Base-by-base conservation (phyloP, 1,139 yeast genomes). In the Candida sp. region DNA sequence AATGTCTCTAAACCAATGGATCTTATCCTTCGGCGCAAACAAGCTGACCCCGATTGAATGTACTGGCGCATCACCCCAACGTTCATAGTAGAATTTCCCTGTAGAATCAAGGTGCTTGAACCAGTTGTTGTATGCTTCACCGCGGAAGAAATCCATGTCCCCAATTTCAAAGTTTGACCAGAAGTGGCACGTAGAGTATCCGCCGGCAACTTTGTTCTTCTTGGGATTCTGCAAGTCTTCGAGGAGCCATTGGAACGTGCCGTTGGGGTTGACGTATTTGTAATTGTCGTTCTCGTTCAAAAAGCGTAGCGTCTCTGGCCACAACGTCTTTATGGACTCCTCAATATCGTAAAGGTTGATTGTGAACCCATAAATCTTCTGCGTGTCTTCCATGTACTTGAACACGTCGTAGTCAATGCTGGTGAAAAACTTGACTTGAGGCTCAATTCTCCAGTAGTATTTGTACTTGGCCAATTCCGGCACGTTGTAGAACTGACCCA, bases 31-130 rank as follows among this genome's bases (percentile, higher is more conserved):
- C 59, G 88, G 91, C 22, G 89, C 89, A 69, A 92, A 90, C 46
- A 91, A 68, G 0, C 86, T 88, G 26, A 90, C 70, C 0, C 93
- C 96, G 43, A 90, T 66, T 1, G 92, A 83, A 65, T 88, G 96
- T 1, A 90, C 93, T 0, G 96, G 96, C 0, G 96, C 96, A 68
- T 90, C 97, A 1, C 97, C 97, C 96, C 96, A 90, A 52, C 96
- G 70, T 66, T 90, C 96, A 61, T 90, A 90, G 64, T 88, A 90
- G 62, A 90, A 90, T 3, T 92, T 92, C 11, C 96, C 96, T 0
- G 85, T 69, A 4, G 75, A 58, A 56, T 90, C 96, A 40, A 90
- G 72, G 62, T 77, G 70, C 46, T 86, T 75, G 56, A 86, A 83
- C 85, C 90, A 90, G 22, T 74, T 72, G 40, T 73, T 70, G 65